Evolutionary conservation across 176 grass and related monocot species (phyloP).

Genomic region (Echinochloa phyllopogon): DNA sequence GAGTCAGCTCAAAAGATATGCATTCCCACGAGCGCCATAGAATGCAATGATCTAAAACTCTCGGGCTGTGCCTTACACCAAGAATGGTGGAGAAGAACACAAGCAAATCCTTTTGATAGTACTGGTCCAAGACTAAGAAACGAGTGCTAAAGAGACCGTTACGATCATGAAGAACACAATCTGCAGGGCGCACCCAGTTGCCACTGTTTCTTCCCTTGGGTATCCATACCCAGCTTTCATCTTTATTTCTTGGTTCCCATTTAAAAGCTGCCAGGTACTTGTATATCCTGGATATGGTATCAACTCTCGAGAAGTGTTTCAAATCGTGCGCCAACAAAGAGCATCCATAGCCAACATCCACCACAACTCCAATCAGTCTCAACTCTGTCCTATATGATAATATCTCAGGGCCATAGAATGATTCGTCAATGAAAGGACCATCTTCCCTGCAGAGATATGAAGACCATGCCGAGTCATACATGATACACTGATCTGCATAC

Average conservation of each 20-base stretch:
- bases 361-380: conserved; percentile 36
- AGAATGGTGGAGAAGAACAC: conserved; percentile 42
- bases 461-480: conserved; percentile 43
- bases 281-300: conserved; percentile 51
- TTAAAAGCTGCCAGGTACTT: conserved; percentile 36
- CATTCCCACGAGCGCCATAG: conserved; percentile 47
- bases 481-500: conserved; percentile 35
- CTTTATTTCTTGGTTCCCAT: conserved; percentile 37
- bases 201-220: conserved; percentile 24
- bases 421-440: conserved; percentile 57
- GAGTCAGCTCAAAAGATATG: neutral
- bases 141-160: conserved; percentile 32
- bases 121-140: conserved; percentile 47
- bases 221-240: conserved; percentile 35
- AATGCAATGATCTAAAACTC: conserved; percentile 35
- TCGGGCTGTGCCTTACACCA: conserved; percentile 34
- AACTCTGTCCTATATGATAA: conserved; percentile 41
- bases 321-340: conserved; percentile 19
- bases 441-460: conserved; percentile 38
- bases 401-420: conserved; percentile 53
- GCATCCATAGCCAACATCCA: conserved; percentile 35
- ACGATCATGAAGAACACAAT: conserved; percentile 52
- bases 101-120: conserved; percentile 48
- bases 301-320: conserved; percentile 2
- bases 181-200: conserved; percentile 40